Base-by-base conservation (phyloP, 106 monocot species). In the Apostasia shenzhenica region DNA sequence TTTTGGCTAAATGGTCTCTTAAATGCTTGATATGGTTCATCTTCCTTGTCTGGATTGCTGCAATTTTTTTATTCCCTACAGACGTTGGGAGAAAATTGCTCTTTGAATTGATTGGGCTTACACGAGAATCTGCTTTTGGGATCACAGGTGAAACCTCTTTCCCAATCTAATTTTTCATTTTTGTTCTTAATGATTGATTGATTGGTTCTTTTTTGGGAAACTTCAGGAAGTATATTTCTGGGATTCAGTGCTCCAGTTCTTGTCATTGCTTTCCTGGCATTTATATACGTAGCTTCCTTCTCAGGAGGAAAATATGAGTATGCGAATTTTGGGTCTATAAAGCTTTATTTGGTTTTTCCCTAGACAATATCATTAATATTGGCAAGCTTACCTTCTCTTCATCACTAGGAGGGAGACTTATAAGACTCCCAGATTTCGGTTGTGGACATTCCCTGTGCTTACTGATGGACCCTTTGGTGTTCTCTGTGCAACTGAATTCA, bases 381-480 rank as follows among this genome's bases (percentile, higher is more conserved):
- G 44, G 10, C 37, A 8, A 3, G 7, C 9, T 26, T 0, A 14
- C 5, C 6, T 71, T 59, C 8, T 8, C 10, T 76, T 50, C 2
- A 40, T 77, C 6, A 65, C 8, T 77, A 90, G 94, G 81, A 85
- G 66, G 66, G 81, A 75, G 76, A 71, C 63, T 41, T 3, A 41
- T 39, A 85, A 72, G n/a, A 80, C 74, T 46, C 81, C 88, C 6
- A 74, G 75, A 55, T 81, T 81, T 72, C 78, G 81, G 4, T 66
- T 94, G 39, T 83, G 88, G 94, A 94, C 94, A 41, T 91, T 91
- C 71, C 94, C 94, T 54, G 73, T 94, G 4, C 70, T 91, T 39
- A 79, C 84, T 4, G 91, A 88, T 52, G 94, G 94, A 44, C 88
- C 90, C 8, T 91, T 94, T 75, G 94, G 94, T 41, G 91, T 94